These are phyloP conservation scores for Wickerhamomyces silvicola DNA, from an alignment of 805 yeast species.

Conservation along the genomic window DNA sequence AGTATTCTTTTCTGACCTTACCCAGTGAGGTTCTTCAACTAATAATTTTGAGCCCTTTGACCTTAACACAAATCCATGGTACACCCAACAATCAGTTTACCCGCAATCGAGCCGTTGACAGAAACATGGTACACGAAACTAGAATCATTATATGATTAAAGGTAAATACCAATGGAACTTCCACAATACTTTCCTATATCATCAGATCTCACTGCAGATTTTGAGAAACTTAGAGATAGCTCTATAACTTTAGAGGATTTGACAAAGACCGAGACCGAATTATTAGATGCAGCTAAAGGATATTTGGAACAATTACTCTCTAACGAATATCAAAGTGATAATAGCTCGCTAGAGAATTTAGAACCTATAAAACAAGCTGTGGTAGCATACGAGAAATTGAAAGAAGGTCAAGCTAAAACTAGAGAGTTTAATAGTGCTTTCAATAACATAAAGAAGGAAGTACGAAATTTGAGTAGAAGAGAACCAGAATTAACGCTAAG, in stretches of 20 bases:
- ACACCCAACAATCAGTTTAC: too few relatives aligned
- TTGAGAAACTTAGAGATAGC: background rate
- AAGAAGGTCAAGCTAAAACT: constrained; percentile 10
- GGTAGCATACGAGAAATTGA: constrained; percentile 14
- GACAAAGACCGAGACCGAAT: constrained; percentile 5
- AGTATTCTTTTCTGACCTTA: too few relatives aligned
- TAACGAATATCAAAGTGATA: too few relatives aligned
- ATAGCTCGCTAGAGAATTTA: constrained; percentile 6
- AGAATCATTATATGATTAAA: too few relatives aligned
- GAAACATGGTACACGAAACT: too few relatives aligned
- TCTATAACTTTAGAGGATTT: constrained; percentile 1
- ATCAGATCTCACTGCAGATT: background rate
- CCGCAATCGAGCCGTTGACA: background rate
- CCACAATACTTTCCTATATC: constrained; percentile 5
- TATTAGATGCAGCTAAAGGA: constrained; percentile 10
- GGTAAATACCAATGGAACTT: constrained; percentile 1
- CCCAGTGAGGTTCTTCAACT: too few relatives aligned
- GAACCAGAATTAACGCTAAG: constrained; percentile 11
- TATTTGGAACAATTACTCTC: constrained; percentile 8
- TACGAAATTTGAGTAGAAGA: constrained; percentile 1
- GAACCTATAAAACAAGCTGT: constrained; percentile 7
- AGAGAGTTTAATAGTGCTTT: constrained; percentile 10
- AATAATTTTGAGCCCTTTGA: too few relatives aligned
- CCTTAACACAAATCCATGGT: too few relatives aligned
- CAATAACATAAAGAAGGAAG: constrained; percentile 7